phyloP scores from a whole-genome alignment of 179 eudicot genomes.

The Nepenthes alata region DNA sequence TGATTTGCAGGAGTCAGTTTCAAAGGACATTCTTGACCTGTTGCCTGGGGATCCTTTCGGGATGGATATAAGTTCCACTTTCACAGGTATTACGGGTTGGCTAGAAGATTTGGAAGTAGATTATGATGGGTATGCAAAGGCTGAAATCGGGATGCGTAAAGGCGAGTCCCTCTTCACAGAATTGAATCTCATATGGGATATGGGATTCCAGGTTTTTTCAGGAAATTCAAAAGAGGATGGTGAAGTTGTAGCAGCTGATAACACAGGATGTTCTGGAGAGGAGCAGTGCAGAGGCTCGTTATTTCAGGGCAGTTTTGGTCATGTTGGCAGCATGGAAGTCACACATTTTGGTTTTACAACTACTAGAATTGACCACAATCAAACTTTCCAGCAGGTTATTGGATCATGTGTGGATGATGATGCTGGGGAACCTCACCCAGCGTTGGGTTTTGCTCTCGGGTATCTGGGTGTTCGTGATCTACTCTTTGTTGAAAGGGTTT shows the following conservation, averaged over 20 bases:
- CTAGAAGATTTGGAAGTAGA: constrained; percentile 20
- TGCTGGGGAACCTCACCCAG: constrained; percentile 34
- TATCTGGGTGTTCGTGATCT: constrained; percentile 41
- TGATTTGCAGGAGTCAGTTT: background rate
- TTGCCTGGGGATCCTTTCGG: constrained; percentile 41
- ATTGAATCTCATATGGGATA: constrained; percentile 24
- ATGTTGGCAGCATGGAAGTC: constrained; percentile 13
- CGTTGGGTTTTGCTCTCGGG: constrained; percentile 29
- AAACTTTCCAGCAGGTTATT: too few relatives aligned
- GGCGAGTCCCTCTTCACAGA: constrained; percentile 15
- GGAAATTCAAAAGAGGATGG: background rate
- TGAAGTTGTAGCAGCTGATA: background rate
- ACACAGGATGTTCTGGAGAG: constrained; percentile 7
- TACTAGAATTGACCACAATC: too few relatives aligned
- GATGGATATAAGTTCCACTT: constrained; percentile 22
- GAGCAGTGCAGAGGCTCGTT: background rate
- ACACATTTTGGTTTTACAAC: too few relatives aligned
- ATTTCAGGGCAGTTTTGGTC: background rate
- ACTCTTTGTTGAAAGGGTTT: constrained; percentile 40
- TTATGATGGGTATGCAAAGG: constrained; percentile 10
- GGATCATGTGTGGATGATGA: constrained; percentile 6
- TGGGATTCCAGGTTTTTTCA: constrained; percentile 3
- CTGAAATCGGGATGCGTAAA: constrained; percentile 6
- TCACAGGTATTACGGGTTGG: constrained; percentile 25
- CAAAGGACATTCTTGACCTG: constrained; percentile 17